Evolutionary conservation across 169 alveolate genomes (phyloP).

Genomic region (Cryptosporidium ubiquitum): DNA sequence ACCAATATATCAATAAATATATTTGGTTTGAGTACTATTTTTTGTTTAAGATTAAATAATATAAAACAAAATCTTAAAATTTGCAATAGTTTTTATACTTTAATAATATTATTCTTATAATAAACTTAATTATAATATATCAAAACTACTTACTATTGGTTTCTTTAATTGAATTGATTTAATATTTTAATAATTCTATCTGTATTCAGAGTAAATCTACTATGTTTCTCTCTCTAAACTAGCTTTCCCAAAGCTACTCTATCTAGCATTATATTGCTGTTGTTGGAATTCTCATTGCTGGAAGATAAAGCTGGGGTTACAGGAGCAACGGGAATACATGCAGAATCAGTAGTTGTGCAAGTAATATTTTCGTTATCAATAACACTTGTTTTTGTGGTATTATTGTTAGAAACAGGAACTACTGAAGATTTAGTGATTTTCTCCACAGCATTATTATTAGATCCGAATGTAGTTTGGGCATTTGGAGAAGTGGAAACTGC

Average conservation of each 20-base stretch:
- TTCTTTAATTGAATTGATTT: not conserved
- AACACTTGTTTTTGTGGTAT: not conserved
- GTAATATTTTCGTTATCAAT: not conserved
- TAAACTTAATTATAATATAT: slow-evolving; percentile 2
- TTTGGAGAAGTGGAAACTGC: not conserved
- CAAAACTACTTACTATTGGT: not conserved
- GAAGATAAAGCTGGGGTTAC: not conserved
- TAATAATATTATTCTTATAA: not conserved
- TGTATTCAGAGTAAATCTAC: not conserved
- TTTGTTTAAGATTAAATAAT: too few relatives aligned
- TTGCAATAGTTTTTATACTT: not conserved
- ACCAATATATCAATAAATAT: too few relatives aligned
- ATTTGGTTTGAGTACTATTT: too few relatives aligned
- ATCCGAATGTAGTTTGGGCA: not conserved
- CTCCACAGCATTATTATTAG: not conserved
- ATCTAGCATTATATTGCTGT: not conserved
- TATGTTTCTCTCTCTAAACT: not conserved
- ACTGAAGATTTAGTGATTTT: not conserved
- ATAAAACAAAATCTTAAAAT: not conserved
- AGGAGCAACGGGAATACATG: not conserved
- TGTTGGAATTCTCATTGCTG: not conserved
- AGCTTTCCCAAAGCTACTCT: not conserved
- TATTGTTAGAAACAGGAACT: not conserved
- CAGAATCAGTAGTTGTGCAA: not conserved
- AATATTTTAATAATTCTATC: not conserved